Evolutionary conservation across 2,329 filamentous ascomycete genomes (phyloP).

Genomic region (Colletotrichum sp.): DNA sequence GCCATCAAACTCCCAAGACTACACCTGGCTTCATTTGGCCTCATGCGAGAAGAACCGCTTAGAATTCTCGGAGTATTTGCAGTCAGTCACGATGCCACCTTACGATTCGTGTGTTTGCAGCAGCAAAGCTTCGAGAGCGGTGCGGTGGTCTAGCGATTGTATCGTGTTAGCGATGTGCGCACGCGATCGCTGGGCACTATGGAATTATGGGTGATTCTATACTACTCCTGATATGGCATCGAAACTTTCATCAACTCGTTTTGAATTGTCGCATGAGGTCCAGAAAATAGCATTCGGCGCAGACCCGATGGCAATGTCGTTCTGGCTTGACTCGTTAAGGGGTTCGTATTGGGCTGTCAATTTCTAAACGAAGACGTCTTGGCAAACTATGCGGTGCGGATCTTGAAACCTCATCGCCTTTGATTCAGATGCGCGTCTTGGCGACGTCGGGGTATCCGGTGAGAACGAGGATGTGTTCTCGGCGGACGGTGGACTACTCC

Average conservation of each 20-base stretch:
- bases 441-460: neutral
- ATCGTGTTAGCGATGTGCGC: neutral
- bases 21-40: neutral
- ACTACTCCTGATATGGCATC: neutral
- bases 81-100: neutral
- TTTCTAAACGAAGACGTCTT: neutral
- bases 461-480: neutral
- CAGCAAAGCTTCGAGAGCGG: neutral
- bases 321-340: neutral
- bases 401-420: constrained; percentile 3
- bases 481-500: neutral
- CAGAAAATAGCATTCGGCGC: neutral
- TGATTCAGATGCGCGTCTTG: constrained; percentile 5
- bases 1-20: neutral
- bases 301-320: neutral
- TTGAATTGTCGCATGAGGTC: neutral
- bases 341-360: neutral
- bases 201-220: neutral
- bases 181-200: neutral
- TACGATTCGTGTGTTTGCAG: neutral
- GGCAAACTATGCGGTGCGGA: constrained; percentile 1
- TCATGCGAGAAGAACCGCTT: neutral
- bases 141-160: neutral
- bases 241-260: neutral
- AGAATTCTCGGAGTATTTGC: neutral